Base-by-base conservation (phyloP, 371 early-diverging fungal genomes). In the Coemansia linderi region DNA sequence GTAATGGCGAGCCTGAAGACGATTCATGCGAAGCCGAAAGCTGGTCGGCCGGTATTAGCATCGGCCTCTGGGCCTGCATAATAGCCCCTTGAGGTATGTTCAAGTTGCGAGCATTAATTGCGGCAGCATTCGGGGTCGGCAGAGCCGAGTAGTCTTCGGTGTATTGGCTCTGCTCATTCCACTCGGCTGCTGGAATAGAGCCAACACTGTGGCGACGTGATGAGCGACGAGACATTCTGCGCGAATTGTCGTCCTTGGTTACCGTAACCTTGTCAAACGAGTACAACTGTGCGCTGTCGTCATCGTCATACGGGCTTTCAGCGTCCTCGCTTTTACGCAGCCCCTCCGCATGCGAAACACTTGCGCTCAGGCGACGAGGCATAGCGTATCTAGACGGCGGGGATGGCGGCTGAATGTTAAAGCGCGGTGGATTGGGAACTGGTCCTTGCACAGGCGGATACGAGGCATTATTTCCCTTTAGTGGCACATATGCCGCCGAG, bases 191-290 rank as follows among this genome's bases (percentile, higher is more conserved):
- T 10, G 65, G 65, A 39, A 64, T 12, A 36, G 58, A 57, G 31
- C 58, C 58, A n/a, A 37, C 58, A 1, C 58, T 57, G 58, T 57
- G 58, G 17, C 58, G 33, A 22, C 36, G 58, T 31, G 58, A 57
- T 0, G 58, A 57, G 58, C 58, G 58, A 17, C 58, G 58, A 19
- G 58, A 57, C 33, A 37, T 15, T 57, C 58, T 57, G 2, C 33
- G 36, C 36, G 58, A 31, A 8, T 29, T 15, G n/a, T 56, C 33
- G 31, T 66, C 66, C 9, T 61, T 31, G 36, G 40, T 61, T 9
- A 69, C 69, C 46, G 43, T 73, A 54, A 76, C 61, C 31, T 40
- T 65, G 46, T 72, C 69, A 19, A 76, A 76, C 13, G 73, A 64
- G 46, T 68, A 73, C 39, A 75, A 10, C 10, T 67, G 71, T 19